Conservation (phyloP, 192 early-diverging fungal genomes). For the Mortierella hygrophila region DNA sequence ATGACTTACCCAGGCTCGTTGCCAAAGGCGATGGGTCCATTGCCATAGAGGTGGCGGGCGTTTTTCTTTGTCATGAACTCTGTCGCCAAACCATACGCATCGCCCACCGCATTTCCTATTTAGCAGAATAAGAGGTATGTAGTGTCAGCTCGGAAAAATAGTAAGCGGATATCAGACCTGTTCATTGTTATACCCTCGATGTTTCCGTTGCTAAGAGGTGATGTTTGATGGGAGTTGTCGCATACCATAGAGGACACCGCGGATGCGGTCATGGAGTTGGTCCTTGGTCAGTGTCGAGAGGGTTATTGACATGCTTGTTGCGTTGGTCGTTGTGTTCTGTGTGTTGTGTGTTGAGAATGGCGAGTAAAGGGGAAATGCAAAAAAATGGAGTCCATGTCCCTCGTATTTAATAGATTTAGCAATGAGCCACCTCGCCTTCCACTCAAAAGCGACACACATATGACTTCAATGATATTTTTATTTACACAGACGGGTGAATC, state of each 20-base stretch:
- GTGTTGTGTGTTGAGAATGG: background rate
- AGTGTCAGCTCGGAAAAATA: no score
- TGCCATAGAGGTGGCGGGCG: constrained; percentile 62
- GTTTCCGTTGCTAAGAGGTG: no score
- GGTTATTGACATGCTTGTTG: background rate
- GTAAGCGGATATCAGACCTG: no score
- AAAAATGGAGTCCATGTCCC: background rate
- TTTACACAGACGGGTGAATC: background rate
- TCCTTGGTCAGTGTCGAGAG: constrained; percentile 18
- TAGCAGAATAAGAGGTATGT: background rate
- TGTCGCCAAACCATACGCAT: constrained; percentile 74
- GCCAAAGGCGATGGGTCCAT: constrained; percentile 72
- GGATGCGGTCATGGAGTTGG: constrained; percentile 32
- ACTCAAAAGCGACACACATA: background rate
- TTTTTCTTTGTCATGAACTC: constrained; percentile 67
- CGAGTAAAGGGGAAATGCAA: constrained; percentile 1
- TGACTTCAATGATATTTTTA: background rate
- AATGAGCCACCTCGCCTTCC: no score
- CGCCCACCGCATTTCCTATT: constrained; percentile 69
- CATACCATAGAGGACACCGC: constrained; percentile 29
- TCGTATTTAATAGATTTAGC: background rate
- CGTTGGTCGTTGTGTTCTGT: background rate
- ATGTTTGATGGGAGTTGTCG: background rate
- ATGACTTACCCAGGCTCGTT: constrained; percentile 49
- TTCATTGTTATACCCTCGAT: no score